Evolutionary conservation across 192 early-diverging fungal genomes (phyloP).

Genomic region (Chytriomyces sp.): DNA sequence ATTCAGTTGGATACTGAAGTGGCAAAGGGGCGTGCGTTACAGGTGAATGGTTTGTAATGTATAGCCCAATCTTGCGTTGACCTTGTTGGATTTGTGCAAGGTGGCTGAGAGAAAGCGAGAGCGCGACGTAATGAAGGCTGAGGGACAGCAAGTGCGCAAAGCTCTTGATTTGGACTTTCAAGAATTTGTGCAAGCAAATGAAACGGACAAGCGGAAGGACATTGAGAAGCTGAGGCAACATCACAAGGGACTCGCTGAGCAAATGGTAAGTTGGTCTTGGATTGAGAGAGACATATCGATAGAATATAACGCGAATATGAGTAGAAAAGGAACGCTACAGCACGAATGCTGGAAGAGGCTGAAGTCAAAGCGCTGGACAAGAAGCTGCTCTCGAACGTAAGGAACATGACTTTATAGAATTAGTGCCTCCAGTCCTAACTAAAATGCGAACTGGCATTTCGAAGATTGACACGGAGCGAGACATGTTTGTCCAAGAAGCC

Average conservation of each 20-base stretch:
- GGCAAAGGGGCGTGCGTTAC: not conserved
- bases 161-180: conserved; percentile 18
- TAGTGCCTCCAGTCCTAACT: not conserved
- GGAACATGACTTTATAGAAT: not conserved
- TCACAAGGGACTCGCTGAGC: conserved; percentile 8
- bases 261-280: conserved; percentile 11
- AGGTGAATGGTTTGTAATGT: not conserved
- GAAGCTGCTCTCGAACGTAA: not conserved
- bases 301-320: not conserved
- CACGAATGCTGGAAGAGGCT: not conserved
- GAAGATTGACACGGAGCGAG: not conserved
- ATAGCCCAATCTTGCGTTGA: no score
- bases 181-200: conserved; percentile 4
- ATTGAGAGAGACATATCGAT: not conserved
- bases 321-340: not conserved
- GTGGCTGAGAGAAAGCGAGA: not conserved
- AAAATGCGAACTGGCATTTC: not conserved
- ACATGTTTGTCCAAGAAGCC: not conserved
- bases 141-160: conserved; percentile 3
- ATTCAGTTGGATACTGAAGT: conserved; percentile 2
- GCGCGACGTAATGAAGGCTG: not conserved
- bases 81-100: not conserved
- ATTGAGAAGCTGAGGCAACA: not conserved
- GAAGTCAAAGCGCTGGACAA: not conserved
- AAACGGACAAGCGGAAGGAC: not conserved